These are phyloP conservation scores for Rubia peregrina DNA, from an alignment of 305 asterid species.

Conservation along the genomic window DNA sequence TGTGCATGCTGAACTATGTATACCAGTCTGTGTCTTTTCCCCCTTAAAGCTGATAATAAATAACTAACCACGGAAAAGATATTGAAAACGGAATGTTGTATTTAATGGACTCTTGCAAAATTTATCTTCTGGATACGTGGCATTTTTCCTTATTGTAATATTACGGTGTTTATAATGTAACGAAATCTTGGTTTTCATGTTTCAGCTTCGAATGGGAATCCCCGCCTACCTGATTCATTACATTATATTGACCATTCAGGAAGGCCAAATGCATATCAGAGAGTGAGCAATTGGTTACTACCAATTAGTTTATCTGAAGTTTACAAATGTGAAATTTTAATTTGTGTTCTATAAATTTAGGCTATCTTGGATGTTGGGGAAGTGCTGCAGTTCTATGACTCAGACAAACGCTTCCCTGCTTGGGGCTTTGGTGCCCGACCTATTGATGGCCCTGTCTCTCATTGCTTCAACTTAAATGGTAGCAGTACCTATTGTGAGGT, in stretches of 20 bases:
- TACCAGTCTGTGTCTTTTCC: constrained; percentile 2
- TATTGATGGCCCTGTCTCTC: constrained; percentile 95
- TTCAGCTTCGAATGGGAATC: constrained; percentile 97
- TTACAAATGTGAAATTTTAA: constrained; percentile 16
- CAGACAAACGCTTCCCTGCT: constrained; percentile 82
- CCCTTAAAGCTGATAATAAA: background rate
- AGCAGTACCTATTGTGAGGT: constrained; percentile 89
- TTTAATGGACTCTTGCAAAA: background rate
- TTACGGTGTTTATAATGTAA: background rate
- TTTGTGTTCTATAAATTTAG: constrained; percentile 36
- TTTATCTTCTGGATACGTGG: background rate
- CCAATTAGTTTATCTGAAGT: constrained; percentile 11
- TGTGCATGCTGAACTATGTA: background rate
- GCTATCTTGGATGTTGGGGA: constrained; percentile 88
- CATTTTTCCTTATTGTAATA: background rate
- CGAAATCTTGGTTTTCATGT: constrained; percentile 29
- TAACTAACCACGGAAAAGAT: constrained; percentile 1
- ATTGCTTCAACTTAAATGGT: constrained; percentile 93
- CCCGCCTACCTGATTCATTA: constrained; percentile 93
- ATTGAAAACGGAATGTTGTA: background rate
- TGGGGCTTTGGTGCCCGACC: constrained; percentile 99
- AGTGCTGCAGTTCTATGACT: constrained; percentile 79
- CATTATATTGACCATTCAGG: constrained; percentile 94
- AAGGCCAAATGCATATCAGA: constrained; percentile 86
- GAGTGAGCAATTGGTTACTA: constrained; percentile 47